Percentiles rank a stretch among this genome's conserved stretches.
These are phyloP conservation scores for Pleurotus tuber-regium DNA, from an alignment of 768 basidiomycete genomes.

Conservation along the genomic window DNA sequence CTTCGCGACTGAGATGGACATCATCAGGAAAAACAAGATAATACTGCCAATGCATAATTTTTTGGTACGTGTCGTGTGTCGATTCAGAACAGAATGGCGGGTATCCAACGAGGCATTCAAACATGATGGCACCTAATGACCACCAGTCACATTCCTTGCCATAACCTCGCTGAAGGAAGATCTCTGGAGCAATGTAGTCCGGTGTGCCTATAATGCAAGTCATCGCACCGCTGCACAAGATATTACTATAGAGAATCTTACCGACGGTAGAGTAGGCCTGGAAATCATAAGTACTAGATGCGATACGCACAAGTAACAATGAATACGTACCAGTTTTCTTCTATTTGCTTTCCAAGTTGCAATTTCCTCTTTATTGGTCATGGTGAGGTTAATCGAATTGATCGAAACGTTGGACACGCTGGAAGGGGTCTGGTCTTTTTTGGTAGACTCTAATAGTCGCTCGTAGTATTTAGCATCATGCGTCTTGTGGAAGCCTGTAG, in stretches of 20 bases:
- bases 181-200: slow-evolving; percentile 95
- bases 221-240: not conserved
- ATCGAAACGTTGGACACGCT: slow-evolving; percentile 84
- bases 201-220: slow-evolving; percentile 50
- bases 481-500: slow-evolving; percentile 98
- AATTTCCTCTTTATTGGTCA: slow-evolving; percentile 90
- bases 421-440: slow-evolving; percentile 39
- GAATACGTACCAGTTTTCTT: slow-evolving; percentile 75
- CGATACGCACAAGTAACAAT: not conserved
- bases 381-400: slow-evolving; percentile 94
- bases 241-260: not conserved
- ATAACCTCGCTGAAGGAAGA: slow-evolving; percentile 96
- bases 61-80: slow-evolving; percentile 96
- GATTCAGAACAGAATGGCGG: slow-evolving; percentile 95
- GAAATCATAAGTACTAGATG: slow-evolving; percentile 5
- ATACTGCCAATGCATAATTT: slow-evolving; percentile 92
- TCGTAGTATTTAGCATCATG: slow-evolving; percentile 97
- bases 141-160: slow-evolving; percentile 99
- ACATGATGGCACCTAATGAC: slow-evolving; percentile 98
- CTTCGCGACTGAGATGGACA: slow-evolving; percentile 87
- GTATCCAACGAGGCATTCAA: slow-evolving; percentile 96
- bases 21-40: slow-evolving; percentile 92
- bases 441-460: slow-evolving; percentile 72
- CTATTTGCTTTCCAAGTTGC: slow-evolving; percentile 99
- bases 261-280: slow-evolving; percentile 98